These are phyloP conservation scores for Aureobasidium vineae DNA, from an alignment of 2,329 filamentous ascomycete genomes.

Conservation along the genomic window DNA sequence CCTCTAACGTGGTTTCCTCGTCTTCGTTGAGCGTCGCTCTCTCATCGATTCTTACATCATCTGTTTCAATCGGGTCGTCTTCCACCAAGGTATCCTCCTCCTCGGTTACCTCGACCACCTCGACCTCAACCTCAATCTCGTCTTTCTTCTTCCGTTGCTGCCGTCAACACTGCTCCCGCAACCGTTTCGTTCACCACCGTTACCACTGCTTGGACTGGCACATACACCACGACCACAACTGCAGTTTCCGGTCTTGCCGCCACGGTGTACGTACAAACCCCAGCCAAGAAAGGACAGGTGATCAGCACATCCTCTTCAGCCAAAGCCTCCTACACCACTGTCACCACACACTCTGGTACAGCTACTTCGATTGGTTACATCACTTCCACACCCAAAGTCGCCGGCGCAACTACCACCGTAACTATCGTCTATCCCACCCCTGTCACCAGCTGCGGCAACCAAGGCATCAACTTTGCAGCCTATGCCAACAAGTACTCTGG, in stretches of 20 bases:
- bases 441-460: background rate
- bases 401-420: slow-evolving; percentile 20
- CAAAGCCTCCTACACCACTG: slow-evolving; percentile 13
- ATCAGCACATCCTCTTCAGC: slow-evolving; percentile 11
- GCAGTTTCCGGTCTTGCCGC: slow-evolving; percentile 24
- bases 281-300: slow-evolving; percentile 11
- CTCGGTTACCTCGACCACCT: background rate
- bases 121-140: background rate
- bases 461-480: slow-evolving; percentile 22
- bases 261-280: slow-evolving; percentile 28
- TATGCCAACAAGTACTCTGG: slow-evolving; percentile 26
- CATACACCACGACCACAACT: slow-evolving; percentile 18
- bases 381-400: slow-evolving; percentile 15
- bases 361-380: slow-evolving; percentile 7
- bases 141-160: background rate
- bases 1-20: background rate
- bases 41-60: background rate
- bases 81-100: too few relatives aligned
- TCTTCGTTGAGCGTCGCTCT: background rate
- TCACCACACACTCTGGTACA: slow-evolving; percentile 20
- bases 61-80: background rate
- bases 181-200: slow-evolving; percentile 27
- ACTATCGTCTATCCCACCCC: slow-evolving; percentile 14
- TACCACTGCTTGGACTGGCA: slow-evolving; percentile 28
- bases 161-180: slow-evolving; percentile 27